These are phyloP conservation scores for Magnolia sinica DNA, from an alignment of 164 flowering plant species.

Conservation along the genomic window DNA sequence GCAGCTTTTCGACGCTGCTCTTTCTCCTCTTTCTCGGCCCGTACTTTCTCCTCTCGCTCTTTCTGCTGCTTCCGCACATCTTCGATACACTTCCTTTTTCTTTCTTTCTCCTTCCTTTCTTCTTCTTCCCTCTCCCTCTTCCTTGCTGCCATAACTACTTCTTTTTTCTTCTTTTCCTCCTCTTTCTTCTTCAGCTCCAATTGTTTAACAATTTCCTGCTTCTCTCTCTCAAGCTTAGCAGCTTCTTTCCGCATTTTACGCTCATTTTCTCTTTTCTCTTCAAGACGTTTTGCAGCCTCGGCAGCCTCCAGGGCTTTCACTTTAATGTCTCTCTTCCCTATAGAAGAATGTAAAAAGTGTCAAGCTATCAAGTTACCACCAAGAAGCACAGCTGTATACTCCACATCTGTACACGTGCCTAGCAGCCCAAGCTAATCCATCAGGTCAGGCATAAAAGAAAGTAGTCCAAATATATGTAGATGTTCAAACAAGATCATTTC, in stretches of 20 bases:
- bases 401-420: too few relatives aligned
- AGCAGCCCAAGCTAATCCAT: background rate
- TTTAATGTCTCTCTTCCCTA: slow-evolving; percentile 83
- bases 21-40: slow-evolving; percentile 43
- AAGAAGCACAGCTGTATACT: background rate
- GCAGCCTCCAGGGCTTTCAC: slow-evolving; percentile 93
- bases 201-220: slow-evolving; percentile 57
- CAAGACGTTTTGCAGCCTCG: slow-evolving; percentile 76
- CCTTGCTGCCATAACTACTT: slow-evolving; percentile 57
- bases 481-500: background rate
- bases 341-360: background rate
- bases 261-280: slow-evolving; percentile 74
- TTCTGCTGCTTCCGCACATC: slow-evolving; percentile 43
- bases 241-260: slow-evolving; percentile 90
- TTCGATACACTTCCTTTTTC: slow-evolving; percentile 58
- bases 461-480: background rate
- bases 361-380: slow-evolving; percentile 6
- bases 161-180: slow-evolving; percentile 68
- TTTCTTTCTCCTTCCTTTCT: slow-evolving; percentile 61
- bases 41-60: slow-evolving; percentile 44
- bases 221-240: slow-evolving; percentile 64
- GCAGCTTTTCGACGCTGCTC: slow-evolving; percentile 24
- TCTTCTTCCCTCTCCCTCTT: slow-evolving; percentile 83
- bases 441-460: too few relatives aligned
- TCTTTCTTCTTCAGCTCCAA: slow-evolving; percentile 56